phyloP scores from a whole-genome alignment of 2,329 filamentous ascomycete species.

The Furcasterigmium sp. region DNA sequence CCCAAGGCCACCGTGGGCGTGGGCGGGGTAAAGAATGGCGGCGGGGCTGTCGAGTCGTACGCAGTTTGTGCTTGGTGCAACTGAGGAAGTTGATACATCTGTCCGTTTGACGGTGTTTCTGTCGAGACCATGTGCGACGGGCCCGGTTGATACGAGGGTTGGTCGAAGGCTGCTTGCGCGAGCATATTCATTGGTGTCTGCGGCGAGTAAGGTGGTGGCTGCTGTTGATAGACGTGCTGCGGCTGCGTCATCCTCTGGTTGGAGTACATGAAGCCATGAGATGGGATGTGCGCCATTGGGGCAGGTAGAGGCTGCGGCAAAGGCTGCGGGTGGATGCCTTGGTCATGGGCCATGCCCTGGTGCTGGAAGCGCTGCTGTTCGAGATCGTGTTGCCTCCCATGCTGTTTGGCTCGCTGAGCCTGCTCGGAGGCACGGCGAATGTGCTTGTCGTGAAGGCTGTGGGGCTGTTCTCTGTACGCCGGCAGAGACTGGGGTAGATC shows the following conservation, averaged over 20 bases:
- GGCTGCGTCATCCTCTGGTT: neutral
- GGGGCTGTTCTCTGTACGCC: too few species aligned
- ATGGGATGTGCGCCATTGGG: too few species aligned
- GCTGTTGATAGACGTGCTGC: constrained; percentile 10
- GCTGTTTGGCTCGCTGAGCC: constrained; percentile 2
- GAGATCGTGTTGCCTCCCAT: neutral
- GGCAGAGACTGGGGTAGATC: neutral
- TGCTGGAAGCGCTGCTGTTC: constrained; percentile 10
- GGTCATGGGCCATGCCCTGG: constrained; percentile 11
- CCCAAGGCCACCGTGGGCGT: constrained; percentile 17
- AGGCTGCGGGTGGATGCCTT: too few species aligned
- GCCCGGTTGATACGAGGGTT: neutral
- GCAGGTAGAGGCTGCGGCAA: too few species aligned
- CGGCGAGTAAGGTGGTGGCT: constrained; percentile 13
- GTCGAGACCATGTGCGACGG: neutral
- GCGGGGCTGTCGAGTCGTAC: constrained; percentile 16
- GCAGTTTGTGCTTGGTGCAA: constrained; percentile 2
- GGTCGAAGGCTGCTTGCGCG: constrained; percentile 31
- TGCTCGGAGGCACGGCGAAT: neutral
- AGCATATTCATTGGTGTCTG: constrained; percentile 34
- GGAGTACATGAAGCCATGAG: too few species aligned
- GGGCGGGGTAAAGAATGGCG: constrained; percentile 11
- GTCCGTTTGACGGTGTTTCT: neutral
- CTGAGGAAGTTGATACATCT: constrained; percentile 1
- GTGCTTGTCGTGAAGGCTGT: neutral